These are phyloP conservation scores for Acanthamoeba triangularis DNA, from an alignment of 208 protist species.

Conservation along the genomic window DNA sequence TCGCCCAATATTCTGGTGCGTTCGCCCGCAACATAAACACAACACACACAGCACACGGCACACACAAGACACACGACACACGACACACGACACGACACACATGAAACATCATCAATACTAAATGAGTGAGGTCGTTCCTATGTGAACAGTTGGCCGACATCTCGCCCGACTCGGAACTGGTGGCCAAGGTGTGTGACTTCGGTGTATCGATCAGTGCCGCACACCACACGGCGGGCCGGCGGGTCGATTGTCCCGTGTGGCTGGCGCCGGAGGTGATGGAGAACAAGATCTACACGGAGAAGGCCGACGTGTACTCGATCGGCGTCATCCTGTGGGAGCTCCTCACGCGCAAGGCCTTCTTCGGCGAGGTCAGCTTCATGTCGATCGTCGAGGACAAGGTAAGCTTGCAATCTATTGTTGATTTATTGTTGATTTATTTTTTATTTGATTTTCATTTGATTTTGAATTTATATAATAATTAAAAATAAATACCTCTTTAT, in stretches of 20 bases:
- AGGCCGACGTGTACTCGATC: slow-evolving; percentile 11
- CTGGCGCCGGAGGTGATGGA: slow-evolving; percentile 30
- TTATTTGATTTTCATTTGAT: background rate
- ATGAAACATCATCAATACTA: background rate
- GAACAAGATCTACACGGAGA: slow-evolving; percentile 50
- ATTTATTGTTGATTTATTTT: background rate
- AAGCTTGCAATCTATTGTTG: too few relatives aligned
- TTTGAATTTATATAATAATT: background rate
- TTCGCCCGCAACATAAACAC: background rate
- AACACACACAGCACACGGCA: background rate
- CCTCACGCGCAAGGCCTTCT: background rate
- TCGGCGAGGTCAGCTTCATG: slow-evolving; percentile 59
- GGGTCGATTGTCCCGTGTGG: slow-evolving; percentile 66
- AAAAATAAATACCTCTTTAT: background rate
- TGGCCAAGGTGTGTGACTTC: slow-evolving; percentile 74
- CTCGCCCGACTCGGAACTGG: background rate
- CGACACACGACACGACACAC: background rate
- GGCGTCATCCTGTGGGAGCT: slow-evolving; percentile 70
- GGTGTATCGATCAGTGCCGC: slow-evolving; percentile 29
- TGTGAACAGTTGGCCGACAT: slow-evolving; percentile 36
- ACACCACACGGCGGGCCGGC: background rate
- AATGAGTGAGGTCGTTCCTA: background rate
- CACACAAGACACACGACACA: background rate
- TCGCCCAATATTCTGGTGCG: slow-evolving; percentile 70
- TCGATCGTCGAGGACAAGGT: slow-evolving; percentile 7